Conservation (phyloP, 805 yeast genomes). For the Ogataea nonfermentans region DNA sequence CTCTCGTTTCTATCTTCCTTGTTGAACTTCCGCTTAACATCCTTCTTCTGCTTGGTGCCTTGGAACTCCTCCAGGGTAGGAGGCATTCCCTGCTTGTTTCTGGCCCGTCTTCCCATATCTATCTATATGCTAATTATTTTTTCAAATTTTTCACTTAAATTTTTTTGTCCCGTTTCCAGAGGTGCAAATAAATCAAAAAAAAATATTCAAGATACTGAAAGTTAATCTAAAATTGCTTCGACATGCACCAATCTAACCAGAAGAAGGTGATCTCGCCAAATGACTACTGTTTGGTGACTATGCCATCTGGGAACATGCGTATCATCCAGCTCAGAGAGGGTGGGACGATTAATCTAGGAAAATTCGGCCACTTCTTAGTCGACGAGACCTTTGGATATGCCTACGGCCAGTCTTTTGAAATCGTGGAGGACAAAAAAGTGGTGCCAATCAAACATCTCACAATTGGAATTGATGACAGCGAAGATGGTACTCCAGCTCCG, state of each 20-base stretch:
- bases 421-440: constrained; percentile 53
- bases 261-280: constrained; percentile 28
- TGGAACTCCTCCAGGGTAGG: constrained; percentile 85
- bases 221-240: background rate
- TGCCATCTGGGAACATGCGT: constrained; percentile 81
- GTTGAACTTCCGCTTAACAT: constrained; percentile 27
- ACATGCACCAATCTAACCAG: constrained; percentile 2
- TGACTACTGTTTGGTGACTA: constrained; percentile 60
- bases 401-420: constrained; percentile 88
- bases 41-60: constrained; percentile 40
- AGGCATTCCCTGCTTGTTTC: constrained; percentile 90
- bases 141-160: constrained; percentile 15
- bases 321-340: constrained; percentile 64
- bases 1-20: constrained; percentile 40
- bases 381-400: constrained; percentile 76
- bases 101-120: constrained; percentile 87
- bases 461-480: constrained; percentile 27
- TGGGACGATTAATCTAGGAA: constrained; percentile 72
- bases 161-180: constrained; percentile 18
- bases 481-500: constrained; percentile 25
- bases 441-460: constrained; percentile 45
- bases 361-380: constrained; percentile 83
- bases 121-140: constrained; percentile 9
- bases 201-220: constrained; percentile 13
- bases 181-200: constrained; percentile 9